Evolutionary conservation across 306 rosid species (phyloP).

Genomic region (Corylus heterophylla): DNA sequence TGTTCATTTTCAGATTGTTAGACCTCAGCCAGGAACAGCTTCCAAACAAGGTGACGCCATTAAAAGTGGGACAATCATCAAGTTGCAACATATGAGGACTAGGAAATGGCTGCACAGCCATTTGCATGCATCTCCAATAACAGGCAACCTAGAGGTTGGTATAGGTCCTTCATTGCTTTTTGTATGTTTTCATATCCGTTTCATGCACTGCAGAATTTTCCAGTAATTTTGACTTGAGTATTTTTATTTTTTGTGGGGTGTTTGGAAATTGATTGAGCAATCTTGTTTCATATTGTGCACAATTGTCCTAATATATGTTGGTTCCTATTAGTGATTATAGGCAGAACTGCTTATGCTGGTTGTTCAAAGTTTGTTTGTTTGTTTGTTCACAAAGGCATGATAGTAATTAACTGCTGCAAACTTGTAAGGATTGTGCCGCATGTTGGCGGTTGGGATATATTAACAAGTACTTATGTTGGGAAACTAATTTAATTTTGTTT

Average conservation of each 20-base stretch:
- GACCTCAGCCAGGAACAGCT: constrained; percentile 59
- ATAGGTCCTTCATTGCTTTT: neutral
- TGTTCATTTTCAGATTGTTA: constrained; percentile 65
- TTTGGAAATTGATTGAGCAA: neutral
- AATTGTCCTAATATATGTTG: neutral
- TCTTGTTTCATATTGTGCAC: neutral
- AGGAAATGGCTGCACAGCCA: constrained; percentile 99
- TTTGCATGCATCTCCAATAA: constrained; percentile 87
- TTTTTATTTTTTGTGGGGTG: neutral
- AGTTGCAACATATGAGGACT: constrained; percentile 93
- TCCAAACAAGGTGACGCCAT: constrained; percentile 92
- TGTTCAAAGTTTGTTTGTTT: no score
- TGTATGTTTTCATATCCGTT: neutral
- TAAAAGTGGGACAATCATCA: constrained; percentile 74
- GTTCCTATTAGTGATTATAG: neutral
- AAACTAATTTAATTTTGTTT: neutral
- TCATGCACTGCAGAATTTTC: neutral
- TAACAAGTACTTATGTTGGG: neutral
- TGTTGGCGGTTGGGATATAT: neutral
- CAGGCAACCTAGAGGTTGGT: constrained; percentile 90
- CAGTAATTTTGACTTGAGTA: neutral
- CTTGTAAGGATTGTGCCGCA: no score
- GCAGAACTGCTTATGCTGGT: no score
- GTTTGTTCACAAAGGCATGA: no score
- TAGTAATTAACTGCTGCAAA: no score